Evolutionary conservation across 139 green algal genomes (phyloP), one percentile per base, ranked within the genome.

Genomic region (Gonium pectorale): DNA sequence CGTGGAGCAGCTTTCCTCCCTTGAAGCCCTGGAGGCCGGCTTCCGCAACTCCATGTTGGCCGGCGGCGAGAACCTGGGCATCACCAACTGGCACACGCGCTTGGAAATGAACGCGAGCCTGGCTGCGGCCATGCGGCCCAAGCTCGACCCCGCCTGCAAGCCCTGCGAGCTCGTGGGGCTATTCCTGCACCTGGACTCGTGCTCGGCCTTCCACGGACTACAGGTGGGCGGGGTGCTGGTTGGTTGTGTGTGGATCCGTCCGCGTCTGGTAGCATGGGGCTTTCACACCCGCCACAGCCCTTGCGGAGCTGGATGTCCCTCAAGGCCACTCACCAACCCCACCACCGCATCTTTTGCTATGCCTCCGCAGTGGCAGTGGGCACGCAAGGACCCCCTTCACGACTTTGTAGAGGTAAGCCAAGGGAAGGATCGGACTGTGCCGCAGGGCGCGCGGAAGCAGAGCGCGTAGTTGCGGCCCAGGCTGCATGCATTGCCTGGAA

Each of bases 101-200:
- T 9, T 73, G 35, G 44, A 72, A 5, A 29, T 67, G 60, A 49
- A 37, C 26, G 11, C 26, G 31, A n/a, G 5, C 17, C 41, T 83
- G 13, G 24, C 13, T 17, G n/a, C 15, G 29, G 41, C 41, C 15
- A 31, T 83, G 75, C 29, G 31, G 6, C 19, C 24, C 19, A 11
- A 17, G 37, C 3, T 35, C 2, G 33, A 33, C n/a, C 3, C 31
- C 22, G 33, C 19, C 22, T 81, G 73, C 54, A 5, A 4, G 11
- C 27, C 38, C 8, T 31, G 27, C 3, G 73, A 81, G 73, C 9
- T 46, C 37, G 73, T 81, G 52, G 73, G 73, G 26, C 11, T 81
- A 38, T 81, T 81, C 54, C 27, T 81, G 3, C 73, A 81, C 73
- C 54, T 81, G 52, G 54, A 81, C 26, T 69, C 54, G 37, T 81